A percentile compares a stretch with the other conserved stretches of the same genome.
Evolutionary conservation across 148 eudicot species (phyloP).

Genomic region (Hydrangea macrophylla): DNA sequence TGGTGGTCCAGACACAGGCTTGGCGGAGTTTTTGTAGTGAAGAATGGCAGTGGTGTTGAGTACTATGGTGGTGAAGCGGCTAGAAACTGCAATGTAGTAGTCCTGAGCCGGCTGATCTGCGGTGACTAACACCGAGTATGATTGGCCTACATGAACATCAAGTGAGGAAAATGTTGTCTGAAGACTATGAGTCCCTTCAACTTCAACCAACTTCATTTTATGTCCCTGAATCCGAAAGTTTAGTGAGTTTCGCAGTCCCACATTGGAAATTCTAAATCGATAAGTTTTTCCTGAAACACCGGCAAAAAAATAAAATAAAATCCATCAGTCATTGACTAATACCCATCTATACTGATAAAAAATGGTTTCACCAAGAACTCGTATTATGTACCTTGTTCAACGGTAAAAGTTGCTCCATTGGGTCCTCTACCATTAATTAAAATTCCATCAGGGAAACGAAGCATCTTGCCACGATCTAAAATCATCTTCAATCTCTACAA

Average conservation of each 20-base stretch:
- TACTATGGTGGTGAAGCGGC: conserved; percentile 40
- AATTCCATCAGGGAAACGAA: conserved; percentile 54
- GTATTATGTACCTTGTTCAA: conserved; percentile 54
- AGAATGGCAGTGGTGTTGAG: conserved; percentile 55
- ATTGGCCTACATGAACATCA: conserved; percentile 82
- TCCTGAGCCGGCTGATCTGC: conserved; percentile 56
- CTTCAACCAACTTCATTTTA: conserved; percentile 74
- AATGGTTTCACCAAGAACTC: too few relatives aligned
- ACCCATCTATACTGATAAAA: neutral
- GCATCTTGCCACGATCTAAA: conserved; percentile 57
- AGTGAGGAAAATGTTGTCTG: conserved; percentile 58
- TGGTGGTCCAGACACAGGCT: conserved; percentile 45
- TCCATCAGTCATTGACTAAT: neutral
- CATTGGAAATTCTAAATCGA: conserved; percentile 80
- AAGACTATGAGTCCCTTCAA: conserved; percentile 80
- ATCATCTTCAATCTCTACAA: conserved; percentile 47
- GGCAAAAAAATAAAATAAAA: too few relatives aligned
- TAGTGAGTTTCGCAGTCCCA: conserved; percentile 60
- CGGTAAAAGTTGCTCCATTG: conserved; percentile 42
- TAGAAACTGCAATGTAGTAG: conserved; percentile 68
- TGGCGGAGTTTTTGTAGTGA: conserved; percentile 55
- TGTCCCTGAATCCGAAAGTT: conserved; percentile 75
- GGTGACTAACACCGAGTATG: conserved; percentile 68
- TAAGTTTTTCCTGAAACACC: conserved; percentile 63
- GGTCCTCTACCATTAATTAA: conserved; percentile 64